phyloP scores from a whole-genome alignment of 352 stramenopile genomes.

The Phytophthora ohioensis region DNA sequence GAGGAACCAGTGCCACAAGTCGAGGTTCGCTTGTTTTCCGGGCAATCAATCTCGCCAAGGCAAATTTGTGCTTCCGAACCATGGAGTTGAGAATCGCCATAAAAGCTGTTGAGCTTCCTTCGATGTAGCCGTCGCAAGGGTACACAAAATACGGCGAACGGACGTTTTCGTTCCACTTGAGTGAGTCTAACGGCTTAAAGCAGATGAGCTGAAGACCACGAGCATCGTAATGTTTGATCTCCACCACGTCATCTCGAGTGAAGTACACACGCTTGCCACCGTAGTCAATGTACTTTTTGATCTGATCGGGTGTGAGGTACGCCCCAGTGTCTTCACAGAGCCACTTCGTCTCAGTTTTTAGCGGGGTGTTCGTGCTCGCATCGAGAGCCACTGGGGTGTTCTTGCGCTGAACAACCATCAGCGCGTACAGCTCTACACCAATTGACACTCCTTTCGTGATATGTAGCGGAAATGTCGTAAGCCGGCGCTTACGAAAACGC shows the following conservation, averaged over 20 bases:
- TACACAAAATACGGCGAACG: slow-evolving; percentile 86
- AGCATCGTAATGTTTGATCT: slow-evolving; percentile 83
- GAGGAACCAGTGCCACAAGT: slow-evolving; percentile 78
- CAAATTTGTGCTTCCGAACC: slow-evolving; percentile 69
- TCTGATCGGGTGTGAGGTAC: slow-evolving; percentile 77
- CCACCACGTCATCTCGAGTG: slow-evolving; percentile 77
- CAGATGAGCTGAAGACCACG: slow-evolving; percentile 83
- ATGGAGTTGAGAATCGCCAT: slow-evolving; percentile 74
- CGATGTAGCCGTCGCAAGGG: slow-evolving; percentile 79
- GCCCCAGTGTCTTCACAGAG: slow-evolving; percentile 83
- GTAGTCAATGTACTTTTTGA: slow-evolving; percentile 81
- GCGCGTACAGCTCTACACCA: slow-evolving; percentile 78
- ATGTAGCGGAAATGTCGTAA: slow-evolving; percentile 71
- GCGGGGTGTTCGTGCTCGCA: slow-evolving; percentile 73
- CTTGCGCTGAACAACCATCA: slow-evolving; percentile 71
- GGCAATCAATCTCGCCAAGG: slow-evolving; percentile 72
- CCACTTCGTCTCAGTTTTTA: slow-evolving; percentile 88
- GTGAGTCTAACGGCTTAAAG: slow-evolving; percentile 71
- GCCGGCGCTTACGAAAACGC: slow-evolving; percentile 77
- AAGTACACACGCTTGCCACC: slow-evolving; percentile 85
- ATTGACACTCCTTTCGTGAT: slow-evolving; percentile 83
- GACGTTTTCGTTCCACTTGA: slow-evolving; percentile 78
- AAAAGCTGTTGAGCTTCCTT: slow-evolving; percentile 79
- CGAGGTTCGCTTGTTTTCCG: slow-evolving; percentile 81
- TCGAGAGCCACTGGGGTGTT: slow-evolving; percentile 68